Base-by-base conservation (phyloP, 176 grass and related monocot genomes). In the Musa acuminata region DNA sequence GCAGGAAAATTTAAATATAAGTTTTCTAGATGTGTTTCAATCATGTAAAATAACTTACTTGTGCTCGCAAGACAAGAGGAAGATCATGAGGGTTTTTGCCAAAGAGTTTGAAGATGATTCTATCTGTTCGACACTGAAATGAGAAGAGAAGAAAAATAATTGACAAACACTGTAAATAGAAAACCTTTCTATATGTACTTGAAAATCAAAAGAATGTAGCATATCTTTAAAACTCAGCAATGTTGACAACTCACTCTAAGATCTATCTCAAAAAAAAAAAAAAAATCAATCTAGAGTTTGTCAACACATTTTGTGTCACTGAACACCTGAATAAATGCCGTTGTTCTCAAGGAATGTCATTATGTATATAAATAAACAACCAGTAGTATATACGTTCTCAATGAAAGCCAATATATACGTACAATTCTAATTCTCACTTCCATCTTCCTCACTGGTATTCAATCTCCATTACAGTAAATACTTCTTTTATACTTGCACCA, bases 101-200 rank as follows among this genome's bases (percentile, higher is more conserved):
- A 8, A 99, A 99, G 75, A 99, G 90, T 81, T 99, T 99, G 74
- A 99, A 99, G 48, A 91, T 81, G 72, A 99, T 99, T 87, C 89
- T 91, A 87, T 94, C 88, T 62, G 96, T 99, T 49, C 91, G 91
- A 51, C 80, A 94, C 96, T 99, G 86, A 71, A 84, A 80, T 16
- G 20, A 89, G 77, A 62, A 71, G 16, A 52, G 59, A 64, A 9
- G 27, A 53, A 27, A 24, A 57, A 55, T 74, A 21, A 52, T 16
- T 52, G 53, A 16, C 16, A 72, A 62, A 26, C 23, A 29, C 64
- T 4, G 6, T 14, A 9, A 67, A 13, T 43, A 17, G 26, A 67
- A 67, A 43, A 13, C 13, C 4, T 67, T 4, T 13, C 13, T 35
- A 13, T 14, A 67, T 43, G 35, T 43, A 43, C 35, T 22, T 67